Evolutionary conservation across 2,329 filamentous ascomycete species (phyloP).

Genomic region (Tympanopsis confertula): DNA sequence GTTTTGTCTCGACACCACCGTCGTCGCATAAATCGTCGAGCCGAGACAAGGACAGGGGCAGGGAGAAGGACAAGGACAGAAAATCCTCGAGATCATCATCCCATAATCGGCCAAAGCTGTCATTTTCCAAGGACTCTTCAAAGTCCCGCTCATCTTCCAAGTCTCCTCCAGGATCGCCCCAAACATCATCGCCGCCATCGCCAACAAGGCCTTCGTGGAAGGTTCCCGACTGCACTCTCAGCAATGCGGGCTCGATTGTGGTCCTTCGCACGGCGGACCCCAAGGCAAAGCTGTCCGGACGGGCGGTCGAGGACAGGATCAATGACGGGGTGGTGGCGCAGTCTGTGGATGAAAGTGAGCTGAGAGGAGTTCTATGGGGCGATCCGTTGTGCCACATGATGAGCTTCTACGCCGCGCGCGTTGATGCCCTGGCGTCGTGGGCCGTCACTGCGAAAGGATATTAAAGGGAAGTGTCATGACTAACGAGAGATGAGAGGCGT

Average conservation of each 20-base stretch:
- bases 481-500: too few species aligned
- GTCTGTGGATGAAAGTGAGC: conserved; percentile 52
- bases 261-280: conserved; percentile 44
- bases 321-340: conserved; percentile 57
- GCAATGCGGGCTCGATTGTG: conserved; percentile 59
- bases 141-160: not conserved
- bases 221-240: conserved; percentile 54
- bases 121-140: conserved; percentile 6
- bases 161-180: conserved; percentile 7
- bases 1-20: conserved; percentile 54
- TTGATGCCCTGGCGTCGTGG: conserved; percentile 60
- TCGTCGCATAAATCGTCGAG: conserved; percentile 5
- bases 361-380: conserved; percentile 66
- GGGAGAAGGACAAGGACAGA: conserved; percentile 12
- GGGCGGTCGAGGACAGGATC: conserved; percentile 34
- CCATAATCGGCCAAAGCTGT: conserved; percentile 11
- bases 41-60: conserved; percentile 6
- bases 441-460: conserved; percentile 41
- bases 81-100: conserved; percentile 12
- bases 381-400: conserved; percentile 74
- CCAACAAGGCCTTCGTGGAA: conserved; percentile 40
- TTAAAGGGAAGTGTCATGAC: too few species aligned
- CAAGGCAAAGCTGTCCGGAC: conserved; percentile 21
- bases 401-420: conserved; percentile 61
- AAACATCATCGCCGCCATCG: conserved; percentile 8